Base-by-base conservation (phyloP, 176 grass and related monocot genomes). In the Phragmites australis region DNA sequence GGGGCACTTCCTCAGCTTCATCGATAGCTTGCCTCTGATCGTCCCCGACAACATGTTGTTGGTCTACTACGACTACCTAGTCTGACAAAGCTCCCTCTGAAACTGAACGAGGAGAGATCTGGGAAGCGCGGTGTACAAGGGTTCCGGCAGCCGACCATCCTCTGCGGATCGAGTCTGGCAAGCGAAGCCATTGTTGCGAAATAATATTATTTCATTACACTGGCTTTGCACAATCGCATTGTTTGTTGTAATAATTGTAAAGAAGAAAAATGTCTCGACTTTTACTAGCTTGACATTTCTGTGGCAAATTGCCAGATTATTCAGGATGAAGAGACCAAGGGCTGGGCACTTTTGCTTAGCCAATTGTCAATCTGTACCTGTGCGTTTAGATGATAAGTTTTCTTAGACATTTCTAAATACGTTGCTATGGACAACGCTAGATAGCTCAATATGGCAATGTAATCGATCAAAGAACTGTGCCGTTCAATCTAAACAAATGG, bases 51-150 rank as follows among this genome's bases (percentile, higher is more conserved):
- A 84, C 64, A 64, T 94, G 54, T 30, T 91, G 81, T 57, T 94
- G 72, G 89, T 94, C 22, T 91, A 91, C 84, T 87, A 91, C 21
- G 92, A 91, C 83, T 94, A 94, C 89, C 61, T 94, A 80, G 87
- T 89, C 42, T 94, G 54, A 64, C 23, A 40, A 76, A 64, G 27
- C 53, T 71, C 27, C 70, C 61, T 53, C 31, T 41, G 61, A 41
- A 79, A 26, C 42, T 29, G 65, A 41, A 52, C 51, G 26, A 63
- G 42, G 52, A 29, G 60, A 73, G 59, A 42, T 45, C 41, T 73
- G 74, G 65, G 45, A 73, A 84, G 45, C 47, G 67, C 32, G 47
- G 50, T 79, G 77, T 80, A 75, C 85, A 66, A 87, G 47, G 51
- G 61, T 57, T 54, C 73, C 17, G 29, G 83, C 83, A 83, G 92